Conservation (phyloP, 2,329 filamentous ascomycete genomes). For the Sarocladiaceae sp. region DNA sequence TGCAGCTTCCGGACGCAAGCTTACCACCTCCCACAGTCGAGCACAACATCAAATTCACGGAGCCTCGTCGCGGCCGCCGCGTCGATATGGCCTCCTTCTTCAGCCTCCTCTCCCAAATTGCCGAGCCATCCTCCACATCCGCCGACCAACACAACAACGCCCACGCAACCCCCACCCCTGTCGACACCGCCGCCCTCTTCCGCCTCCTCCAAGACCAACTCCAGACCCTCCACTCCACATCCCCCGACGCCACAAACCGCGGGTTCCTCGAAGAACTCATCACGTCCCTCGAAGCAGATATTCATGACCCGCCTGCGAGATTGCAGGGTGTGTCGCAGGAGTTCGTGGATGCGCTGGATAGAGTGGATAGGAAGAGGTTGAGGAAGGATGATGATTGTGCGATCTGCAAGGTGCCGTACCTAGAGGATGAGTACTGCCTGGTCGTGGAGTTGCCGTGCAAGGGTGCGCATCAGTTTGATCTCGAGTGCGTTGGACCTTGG, state of each 20-base stretch:
- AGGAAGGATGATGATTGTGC: conserved; percentile 51
- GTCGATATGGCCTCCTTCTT: conserved; percentile 62
- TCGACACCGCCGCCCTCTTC: conserved; percentile 53
- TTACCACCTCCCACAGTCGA: conserved; percentile 43
- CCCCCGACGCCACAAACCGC: conserved; percentile 45
- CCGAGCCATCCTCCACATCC: conserved; percentile 38
- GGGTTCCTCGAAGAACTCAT: conserved; percentile 48
- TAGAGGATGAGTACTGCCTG: conserved; percentile 58
- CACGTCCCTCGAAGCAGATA: conserved; percentile 41
- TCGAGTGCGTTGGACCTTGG: conserved; percentile 67
- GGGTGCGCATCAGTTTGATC: conserved; percentile 54
- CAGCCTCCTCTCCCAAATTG: conserved; percentile 52
- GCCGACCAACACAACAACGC: conserved; percentile 28
- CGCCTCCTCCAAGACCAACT: conserved; percentile 57
- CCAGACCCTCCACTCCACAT: conserved; percentile 42
- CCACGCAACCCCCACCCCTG: conserved; percentile 51
- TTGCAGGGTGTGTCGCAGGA: conserved; percentile 54
- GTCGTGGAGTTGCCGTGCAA: conserved; percentile 63
- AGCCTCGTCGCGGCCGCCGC: conserved; percentile 42
- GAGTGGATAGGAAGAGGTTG: conserved; percentile 49
- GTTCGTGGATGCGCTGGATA: conserved; percentile 56
- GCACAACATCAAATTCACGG: conserved; percentile 52
- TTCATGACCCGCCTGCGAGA: conserved; percentile 46
- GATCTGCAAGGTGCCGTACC: conserved; percentile 58
- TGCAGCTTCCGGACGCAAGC: too few relatives aligned